Conservation (phyloP, 148 eudicot species). For the Chenopodium quinoa region DNA sequence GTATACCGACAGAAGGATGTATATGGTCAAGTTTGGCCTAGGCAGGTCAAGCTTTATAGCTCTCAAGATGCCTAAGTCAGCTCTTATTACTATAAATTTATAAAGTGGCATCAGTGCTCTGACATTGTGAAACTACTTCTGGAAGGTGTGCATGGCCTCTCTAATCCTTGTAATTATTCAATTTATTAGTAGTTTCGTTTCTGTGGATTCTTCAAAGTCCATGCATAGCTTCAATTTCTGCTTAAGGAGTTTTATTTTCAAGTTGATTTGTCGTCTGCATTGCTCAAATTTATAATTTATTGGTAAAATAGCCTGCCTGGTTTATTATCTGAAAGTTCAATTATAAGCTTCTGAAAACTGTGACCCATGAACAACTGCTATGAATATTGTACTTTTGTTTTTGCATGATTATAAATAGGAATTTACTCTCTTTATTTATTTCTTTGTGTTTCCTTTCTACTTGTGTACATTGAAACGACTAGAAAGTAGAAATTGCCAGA, state of each 20-base stretch:
- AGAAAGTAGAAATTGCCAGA: too few relatives aligned
- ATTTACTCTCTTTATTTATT: too few relatives aligned
- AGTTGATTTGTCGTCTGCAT: neutral
- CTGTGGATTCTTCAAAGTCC: neutral
- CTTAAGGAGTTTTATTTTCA: neutral
- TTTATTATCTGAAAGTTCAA: neutral
- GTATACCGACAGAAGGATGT: slow-evolving; percentile 73
- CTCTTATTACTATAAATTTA: neutral
- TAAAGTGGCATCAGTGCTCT: neutral
- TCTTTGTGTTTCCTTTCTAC: too few relatives aligned
- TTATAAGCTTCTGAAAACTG: neutral
- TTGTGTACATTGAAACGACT: too few relatives aligned
- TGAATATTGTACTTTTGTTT: neutral
- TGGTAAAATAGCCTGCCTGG: neutral
- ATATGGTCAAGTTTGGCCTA: slow-evolving; percentile 86
- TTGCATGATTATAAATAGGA: neutral
- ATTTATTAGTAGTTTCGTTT: neutral
- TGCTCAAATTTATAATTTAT: too few relatives aligned
- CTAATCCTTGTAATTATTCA: neutral
- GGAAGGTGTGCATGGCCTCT: slow-evolving; percentile 5
- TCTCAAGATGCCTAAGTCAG: slow-evolving; percentile 37
- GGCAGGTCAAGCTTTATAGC: slow-evolving; percentile 50
- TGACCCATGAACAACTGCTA: neutral
- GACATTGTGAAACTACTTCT: neutral
- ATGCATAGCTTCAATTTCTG: neutral